Base-by-base conservation (phyloP, 176 grass and related monocot genomes). In the Eragrostis nindensis region DNA sequence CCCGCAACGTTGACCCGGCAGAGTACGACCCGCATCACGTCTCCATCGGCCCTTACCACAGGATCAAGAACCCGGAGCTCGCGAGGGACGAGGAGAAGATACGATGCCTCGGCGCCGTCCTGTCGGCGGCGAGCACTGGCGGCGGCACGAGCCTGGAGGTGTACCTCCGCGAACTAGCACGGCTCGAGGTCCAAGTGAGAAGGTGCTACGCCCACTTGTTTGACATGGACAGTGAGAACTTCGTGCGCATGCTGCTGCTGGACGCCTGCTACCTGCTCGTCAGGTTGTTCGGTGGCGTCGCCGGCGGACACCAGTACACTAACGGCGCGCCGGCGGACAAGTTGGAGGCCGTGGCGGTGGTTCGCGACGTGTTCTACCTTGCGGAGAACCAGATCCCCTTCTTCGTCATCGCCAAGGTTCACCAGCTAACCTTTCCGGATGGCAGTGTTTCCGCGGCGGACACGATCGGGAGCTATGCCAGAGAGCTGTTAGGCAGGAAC, bases 361-460 rank as follows among this genome's bases (percentile, higher is more conserved):
- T 54, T 11, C 75, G 75, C 24, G 68, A 86, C 47, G 59, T 79
- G 8, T n/a, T 73, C 17, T 73, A 36, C 75, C 83, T 79, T 1
- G 75, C 59, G 0, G 83, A 79, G 75, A 85, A 85, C 75, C 75
- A 85, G 57, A 54, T 85, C 8, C 75, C 75, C 0, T 85, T 85
- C 67, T 86, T 86, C 47, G 24, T 79, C 36, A 2, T 79, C 1
- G 13, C 79, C 21, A 63, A 52, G 66, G 43, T 85, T 4, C n/a
- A 26, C 6, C 11, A 53, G 55, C 26, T 71, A 3, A 30, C 30
- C 1, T 0, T 7, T 12, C 8, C 7, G 0, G 22, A 71, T 5
- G 3, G 7, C 0, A 0, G 7, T 2, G 44, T 11, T 14, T 25
- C 2, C 1, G 66, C 18, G 2, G 7, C 40, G 1, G 18, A 40